These are phyloP conservation scores for Ogataea degrootiae DNA, from an alignment of 805 yeast genomes.

Conservation along the genomic window DNA sequence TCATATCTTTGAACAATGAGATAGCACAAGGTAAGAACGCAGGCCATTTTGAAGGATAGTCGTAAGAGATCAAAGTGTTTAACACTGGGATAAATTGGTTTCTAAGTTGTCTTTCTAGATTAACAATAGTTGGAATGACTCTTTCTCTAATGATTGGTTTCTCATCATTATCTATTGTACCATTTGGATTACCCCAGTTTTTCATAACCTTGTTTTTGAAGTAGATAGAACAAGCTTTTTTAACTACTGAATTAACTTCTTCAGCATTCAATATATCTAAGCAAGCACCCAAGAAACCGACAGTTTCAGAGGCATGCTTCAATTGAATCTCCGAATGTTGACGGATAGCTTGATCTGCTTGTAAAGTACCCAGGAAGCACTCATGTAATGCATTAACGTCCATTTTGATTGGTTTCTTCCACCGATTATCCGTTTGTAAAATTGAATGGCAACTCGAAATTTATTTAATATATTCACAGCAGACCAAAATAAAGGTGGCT, in stretches of 20 bases:
- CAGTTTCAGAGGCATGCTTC: constrained; percentile 47
- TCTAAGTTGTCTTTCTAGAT: constrained; percentile 38
- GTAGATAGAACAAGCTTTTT: constrained; percentile 79
- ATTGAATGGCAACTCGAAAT: no score
- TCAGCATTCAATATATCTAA: constrained; percentile 62
- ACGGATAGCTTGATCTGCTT: constrained; percentile 57
- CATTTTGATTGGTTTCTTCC: constrained; percentile 39
- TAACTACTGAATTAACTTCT: constrained; percentile 50
- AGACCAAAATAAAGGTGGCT: no score
- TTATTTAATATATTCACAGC: not conserved
- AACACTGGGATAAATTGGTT: constrained; percentile 51
- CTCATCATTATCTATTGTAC: constrained; percentile 60
- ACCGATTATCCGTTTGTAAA: not conserved
- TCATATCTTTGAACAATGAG: constrained; percentile 38
- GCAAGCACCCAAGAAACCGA: constrained; percentile 81
- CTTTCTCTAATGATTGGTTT: constrained; percentile 69
- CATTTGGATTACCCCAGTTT: constrained; percentile 49
- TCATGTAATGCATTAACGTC: constrained; percentile 63
- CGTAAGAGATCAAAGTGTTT: constrained; percentile 42
- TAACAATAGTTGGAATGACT: constrained; percentile 57
- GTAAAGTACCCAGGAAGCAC: constrained; percentile 77
- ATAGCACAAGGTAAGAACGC: constrained; percentile 45
- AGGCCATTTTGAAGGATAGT: constrained; percentile 47
- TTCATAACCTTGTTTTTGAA: constrained; percentile 71
- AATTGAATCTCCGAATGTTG: constrained; percentile 67